Base-by-base conservation (phyloP, 768 basidiomycete species). In the Leccinum rimulosum region DNA sequence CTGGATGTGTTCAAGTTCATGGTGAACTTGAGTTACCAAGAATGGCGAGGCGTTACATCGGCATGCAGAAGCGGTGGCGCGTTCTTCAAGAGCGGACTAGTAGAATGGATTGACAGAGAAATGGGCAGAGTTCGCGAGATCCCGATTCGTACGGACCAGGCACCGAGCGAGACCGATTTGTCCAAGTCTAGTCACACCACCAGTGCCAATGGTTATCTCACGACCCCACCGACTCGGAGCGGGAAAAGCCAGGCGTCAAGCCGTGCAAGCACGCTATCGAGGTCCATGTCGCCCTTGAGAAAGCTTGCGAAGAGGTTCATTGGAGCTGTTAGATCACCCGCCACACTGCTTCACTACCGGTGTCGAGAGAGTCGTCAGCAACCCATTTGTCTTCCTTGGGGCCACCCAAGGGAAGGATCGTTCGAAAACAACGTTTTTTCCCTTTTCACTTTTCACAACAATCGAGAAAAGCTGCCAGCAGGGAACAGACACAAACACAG, bases 1-100 rank as follows among this genome's bases (percentile, higher is more conserved):
- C 72, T 85, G 57, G 87, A 93, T 59, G 79, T 82, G 30, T 93
- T 86, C n/a, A n/a, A n/a, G n/a, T n/a, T n/a, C n/a, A n/a, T n/a
- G n/a, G n/a, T n/a, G n/a, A n/a, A n/a, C n/a, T n/a, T n/a, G n/a
- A n/a, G 88, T 94, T 6, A 98, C 95, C 22, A 95, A 94, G 82
- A 98, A 98, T 63, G 96, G 96, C 1, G 95, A 98, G 76, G 93
- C 93, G 35, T 75, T 98, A 52, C 82, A 95, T 60, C 80, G 93
- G 64, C 92, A 93, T 70, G 89, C 90, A 3, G 95, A 97, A 67
- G 93, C 82, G 93, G 52, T 97, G 94, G 94, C 82, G 82, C 61
- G 86, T 82, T 63, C 77, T 97, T 35, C 82, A 82, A 61, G 91
- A 93, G 56, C 84, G 91, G 53, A 93, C n/a, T n/a, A n/a, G n/a